phyloP scores from a whole-genome alignment of 371 early-diverging fungal species.

The Saksenaea oblongispora region DNA sequence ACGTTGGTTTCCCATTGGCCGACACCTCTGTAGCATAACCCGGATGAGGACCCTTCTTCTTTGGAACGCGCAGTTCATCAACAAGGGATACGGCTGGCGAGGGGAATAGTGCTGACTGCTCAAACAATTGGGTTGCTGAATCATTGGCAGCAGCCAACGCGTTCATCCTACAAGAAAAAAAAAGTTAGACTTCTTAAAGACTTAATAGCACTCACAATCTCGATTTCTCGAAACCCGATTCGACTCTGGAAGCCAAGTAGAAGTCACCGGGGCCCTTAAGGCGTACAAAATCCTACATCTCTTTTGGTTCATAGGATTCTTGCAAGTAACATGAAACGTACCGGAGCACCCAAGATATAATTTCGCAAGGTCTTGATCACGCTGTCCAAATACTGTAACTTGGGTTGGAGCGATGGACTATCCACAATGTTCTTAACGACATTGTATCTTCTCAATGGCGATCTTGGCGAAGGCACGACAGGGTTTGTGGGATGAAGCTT shows the following conservation, averaged over 20 bases:
- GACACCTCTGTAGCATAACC: constrained; percentile 45
- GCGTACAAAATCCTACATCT: constrained; percentile 61
- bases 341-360: constrained; percentile 50
- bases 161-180: constrained; percentile 38
- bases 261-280: constrained; percentile 73
- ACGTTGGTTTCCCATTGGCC: constrained; percentile 40
- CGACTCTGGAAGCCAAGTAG: constrained; percentile 65
- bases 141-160: constrained; percentile 44
- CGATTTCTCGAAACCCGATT: constrained; percentile 50
- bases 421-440: constrained; percentile 45
- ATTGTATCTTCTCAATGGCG: constrained; percentile 32
- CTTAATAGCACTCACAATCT: constrained; percentile 33
- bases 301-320: constrained; percentile 14
- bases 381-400: constrained; percentile 40
- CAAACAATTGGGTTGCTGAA: constrained; percentile 43
- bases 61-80: background rate
- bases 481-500: constrained; percentile 30
- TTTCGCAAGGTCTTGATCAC: constrained; percentile 35
- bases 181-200: background rate
- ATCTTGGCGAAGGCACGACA: constrained; percentile 41
- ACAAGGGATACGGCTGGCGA: constrained; percentile 11
- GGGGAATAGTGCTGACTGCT: constrained; percentile 41
- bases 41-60: constrained; percentile 24
- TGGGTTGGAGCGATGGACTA: constrained; percentile 53
- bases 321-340: constrained; percentile 27